These are phyloP conservation scores for Fusarium chuoi DNA, from an alignment of 2,329 filamentous ascomycete species.

Conservation along the genomic window DNA sequence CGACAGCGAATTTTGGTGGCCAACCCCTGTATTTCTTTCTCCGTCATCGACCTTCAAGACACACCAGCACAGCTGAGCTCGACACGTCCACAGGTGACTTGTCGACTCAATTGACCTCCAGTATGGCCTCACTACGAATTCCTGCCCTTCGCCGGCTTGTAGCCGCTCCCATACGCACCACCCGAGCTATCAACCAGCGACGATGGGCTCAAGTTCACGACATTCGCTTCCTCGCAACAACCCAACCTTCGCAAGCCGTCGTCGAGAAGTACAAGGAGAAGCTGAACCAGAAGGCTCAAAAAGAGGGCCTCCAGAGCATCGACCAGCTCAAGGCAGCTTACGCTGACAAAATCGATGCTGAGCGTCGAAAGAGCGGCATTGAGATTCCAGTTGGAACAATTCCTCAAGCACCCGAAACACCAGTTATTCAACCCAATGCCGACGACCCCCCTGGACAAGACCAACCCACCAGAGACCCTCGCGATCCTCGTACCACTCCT, in stretches of 20 bases:
- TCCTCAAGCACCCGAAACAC: conserved; percentile 51
- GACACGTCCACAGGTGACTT: conserved; percentile 4
- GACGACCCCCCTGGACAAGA: conserved; percentile 45
- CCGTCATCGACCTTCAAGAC: background rate
- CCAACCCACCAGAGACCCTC: conserved; percentile 21
- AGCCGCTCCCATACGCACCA: conserved; percentile 46
- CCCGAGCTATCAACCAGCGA: conserved; percentile 66
- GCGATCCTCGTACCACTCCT: conserved; percentile 10
- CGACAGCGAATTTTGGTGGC: conserved; percentile 36
- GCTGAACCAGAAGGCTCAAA: conserved; percentile 81
- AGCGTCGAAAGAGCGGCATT: conserved; percentile 74
- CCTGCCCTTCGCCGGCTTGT: conserved; percentile 60
- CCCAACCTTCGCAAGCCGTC: conserved; percentile 73
- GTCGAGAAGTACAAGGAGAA: conserved; percentile 89
- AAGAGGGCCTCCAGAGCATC: conserved; percentile 76
- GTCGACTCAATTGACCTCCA: conserved; percentile 6
- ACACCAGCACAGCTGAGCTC: conserved; percentile 3
- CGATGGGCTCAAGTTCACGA: conserved; percentile 94
- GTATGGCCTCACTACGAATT: conserved; percentile 62
- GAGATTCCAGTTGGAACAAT: conserved; percentile 49
- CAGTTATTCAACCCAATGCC: conserved; percentile 51
- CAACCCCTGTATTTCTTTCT: conserved; percentile 25
- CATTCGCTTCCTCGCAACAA: conserved; percentile 87
- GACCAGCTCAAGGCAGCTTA: conserved; percentile 84
- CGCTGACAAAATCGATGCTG: conserved; percentile 79